Evolutionary conservation across 2,329 filamentous ascomycete species (phyloP), one percentile per base, ranked within the genome.

Genomic region (Paraphoma chrysanthemicola): DNA sequence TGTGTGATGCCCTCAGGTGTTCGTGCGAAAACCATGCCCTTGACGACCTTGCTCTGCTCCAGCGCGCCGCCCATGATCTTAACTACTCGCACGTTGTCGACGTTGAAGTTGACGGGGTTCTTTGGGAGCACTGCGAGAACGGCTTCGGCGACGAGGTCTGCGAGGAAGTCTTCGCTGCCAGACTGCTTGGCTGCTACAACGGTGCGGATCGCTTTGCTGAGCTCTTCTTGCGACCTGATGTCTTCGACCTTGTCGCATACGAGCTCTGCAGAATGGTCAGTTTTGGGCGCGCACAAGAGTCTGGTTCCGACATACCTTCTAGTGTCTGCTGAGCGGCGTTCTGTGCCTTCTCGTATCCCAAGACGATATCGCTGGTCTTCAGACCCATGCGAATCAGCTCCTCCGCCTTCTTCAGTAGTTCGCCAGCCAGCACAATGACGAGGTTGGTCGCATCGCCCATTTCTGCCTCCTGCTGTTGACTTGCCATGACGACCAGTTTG

Each of bases 31-130:
- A 99, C 96, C 95, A 99, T 99, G 66, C 95, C 95, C 84, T 91
- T 96, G 58, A 99, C 90, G 12, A 99, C 94, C 66, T 88, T 89
- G 78, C 93, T 97, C 82, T 99, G 93, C 72, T 96, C 92, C 74
- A 99, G 82, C 76, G 90, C 93, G 64, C 95, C 94, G 69, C 95
- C 95, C 94, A 99, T 98, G 73, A 99, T 99, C 86, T 99, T 99
- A 70, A 99, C 96, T 56, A 99, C 96, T 58, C 95, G 91, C 71
- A 99, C 90, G 79, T 99, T 99, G 83, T 99, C 95, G 64, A 99
- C 93, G 80, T 97, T 99, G 86, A 99, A 99, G 81, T 96, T 93
- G 76, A 85, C 81, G 18, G 95, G 91, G 81, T 97, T 97, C 84
- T 97, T 97, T 66, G 96, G 95, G 62, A 99, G 86, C 17, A 99